phyloP scores from a whole-genome alignment of 208 protist species.

The Polymyxa betae region DNA sequence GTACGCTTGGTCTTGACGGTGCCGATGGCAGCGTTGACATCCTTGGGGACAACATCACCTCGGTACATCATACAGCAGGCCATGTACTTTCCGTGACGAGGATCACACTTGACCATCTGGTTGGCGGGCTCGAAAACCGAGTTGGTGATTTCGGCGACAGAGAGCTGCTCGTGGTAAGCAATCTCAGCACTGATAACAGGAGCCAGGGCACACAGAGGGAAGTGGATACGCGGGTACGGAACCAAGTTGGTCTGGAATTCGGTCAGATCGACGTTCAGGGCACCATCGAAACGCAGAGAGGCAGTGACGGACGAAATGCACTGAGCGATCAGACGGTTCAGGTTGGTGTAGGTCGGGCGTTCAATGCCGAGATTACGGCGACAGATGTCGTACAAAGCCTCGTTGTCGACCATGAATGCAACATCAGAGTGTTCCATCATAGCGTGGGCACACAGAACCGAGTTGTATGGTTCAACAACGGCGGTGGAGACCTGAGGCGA shows the following conservation, averaged over 20 bases:
- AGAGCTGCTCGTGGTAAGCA: constrained; percentile 87
- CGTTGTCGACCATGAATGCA: constrained; percentile 90
- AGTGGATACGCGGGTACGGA: constrained; percentile 96
- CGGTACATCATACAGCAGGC: constrained; percentile 95
- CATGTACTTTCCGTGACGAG: constrained; percentile 95
- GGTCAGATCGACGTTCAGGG: constrained; percentile 82
- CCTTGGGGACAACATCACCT: constrained; percentile 94
- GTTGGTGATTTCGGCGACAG: constrained; percentile 89
- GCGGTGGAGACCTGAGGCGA: constrained; percentile 74
- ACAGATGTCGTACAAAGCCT: constrained; percentile 92
- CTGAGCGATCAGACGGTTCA: constrained; percentile 88
- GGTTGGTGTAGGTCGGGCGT: constrained; percentile 78
- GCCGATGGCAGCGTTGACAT: constrained; percentile 88
- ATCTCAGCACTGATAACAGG: constrained; percentile 88
- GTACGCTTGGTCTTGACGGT: constrained; percentile 92
- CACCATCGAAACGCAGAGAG: constrained; percentile 87
- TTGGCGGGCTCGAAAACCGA: constrained; percentile 90
- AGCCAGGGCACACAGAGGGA: constrained; percentile 89
- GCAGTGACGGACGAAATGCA: constrained; percentile 79
- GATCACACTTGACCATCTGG: constrained; percentile 92
- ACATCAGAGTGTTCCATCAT: constrained; percentile 77
- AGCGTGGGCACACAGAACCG: constrained; percentile 74
- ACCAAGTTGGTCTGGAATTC: constrained; percentile 87
- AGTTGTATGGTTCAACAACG: constrained; percentile 80
- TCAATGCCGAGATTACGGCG: constrained; percentile 80